Conservation (phyloP, 2,329 filamentous ascomycete genomes). For the Fusarium mexicanum region DNA sequence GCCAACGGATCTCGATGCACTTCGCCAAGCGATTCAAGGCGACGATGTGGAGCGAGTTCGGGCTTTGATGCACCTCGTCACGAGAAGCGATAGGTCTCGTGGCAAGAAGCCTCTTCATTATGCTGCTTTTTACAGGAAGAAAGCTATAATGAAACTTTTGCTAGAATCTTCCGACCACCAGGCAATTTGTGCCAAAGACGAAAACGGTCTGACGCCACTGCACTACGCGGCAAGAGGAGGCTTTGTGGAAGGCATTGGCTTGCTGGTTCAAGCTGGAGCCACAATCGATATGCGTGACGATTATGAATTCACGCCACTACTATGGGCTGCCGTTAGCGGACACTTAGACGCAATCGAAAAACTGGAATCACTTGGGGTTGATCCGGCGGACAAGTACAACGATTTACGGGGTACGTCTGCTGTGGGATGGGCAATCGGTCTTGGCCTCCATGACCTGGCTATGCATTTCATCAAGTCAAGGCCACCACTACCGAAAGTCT, state of each 20-base stretch:
- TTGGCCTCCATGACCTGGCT: background rate
- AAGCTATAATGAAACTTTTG: background rate
- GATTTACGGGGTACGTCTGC: background rate
- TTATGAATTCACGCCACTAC: background rate
- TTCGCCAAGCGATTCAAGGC: background rate
- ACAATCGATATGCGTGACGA: background rate
- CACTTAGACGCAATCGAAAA: rapidly evolving
- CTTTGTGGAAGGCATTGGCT: background rate
- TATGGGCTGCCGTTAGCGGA: background rate
- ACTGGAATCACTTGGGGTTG: background rate
- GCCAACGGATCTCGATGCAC: background rate
- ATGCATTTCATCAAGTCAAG: background rate
- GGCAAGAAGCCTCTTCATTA: background rate
- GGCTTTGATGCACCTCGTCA: background rate
- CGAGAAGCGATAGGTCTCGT: background rate
- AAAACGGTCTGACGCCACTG: background rate
- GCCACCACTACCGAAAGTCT: background rate
- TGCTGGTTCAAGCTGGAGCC: background rate
- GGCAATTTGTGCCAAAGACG: background rate
- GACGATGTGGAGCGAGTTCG: background rate
- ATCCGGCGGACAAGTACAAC: background rate
- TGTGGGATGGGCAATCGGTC: background rate
- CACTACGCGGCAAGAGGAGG: background rate
- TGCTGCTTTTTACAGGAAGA: background rate
- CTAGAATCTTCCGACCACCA: background rate